These are phyloP conservation scores for Umbelopsis sp. DNA, from an alignment of 192 early-diverging fungal genomes.

Conservation along the genomic window DNA sequence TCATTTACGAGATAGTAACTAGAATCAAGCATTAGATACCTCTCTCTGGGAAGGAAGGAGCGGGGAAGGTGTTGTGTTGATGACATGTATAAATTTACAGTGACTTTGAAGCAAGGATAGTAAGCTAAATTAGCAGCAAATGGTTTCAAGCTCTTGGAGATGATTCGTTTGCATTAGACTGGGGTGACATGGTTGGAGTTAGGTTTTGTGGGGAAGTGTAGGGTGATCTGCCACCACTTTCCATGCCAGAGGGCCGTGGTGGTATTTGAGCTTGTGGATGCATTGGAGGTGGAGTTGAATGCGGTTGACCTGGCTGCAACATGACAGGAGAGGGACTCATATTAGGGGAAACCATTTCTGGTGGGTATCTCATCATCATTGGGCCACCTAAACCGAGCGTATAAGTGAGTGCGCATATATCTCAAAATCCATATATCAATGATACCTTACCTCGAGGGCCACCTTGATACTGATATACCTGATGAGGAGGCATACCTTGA, in stretches of 20 bases:
- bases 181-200: constrained; percentile 1
- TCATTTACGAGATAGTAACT: too few relatives aligned
- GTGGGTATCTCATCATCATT: constrained; percentile 60
- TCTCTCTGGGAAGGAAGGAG: too few relatives aligned
- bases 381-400: constrained; percentile 38
- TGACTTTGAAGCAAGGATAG: background rate
- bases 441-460: constrained; percentile 39
- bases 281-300: constrained; percentile 13
- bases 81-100: constrained; percentile 13
- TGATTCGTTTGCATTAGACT: background rate
- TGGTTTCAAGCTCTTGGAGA: background rate
- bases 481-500: constrained; percentile 48
- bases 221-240: background rate
- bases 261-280: background rate
- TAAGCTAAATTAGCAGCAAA: background rate
- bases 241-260: constrained; percentile 1
- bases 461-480: constrained; percentile 54
- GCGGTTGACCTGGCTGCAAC: constrained; percentile 32
- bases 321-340: constrained; percentile 42
- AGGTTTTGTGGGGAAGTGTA: constrained; percentile 10
- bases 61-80: background rate
- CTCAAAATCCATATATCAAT: background rate
- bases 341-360: constrained; percentile 50
- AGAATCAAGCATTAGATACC: too few relatives aligned
- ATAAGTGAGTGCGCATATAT: background rate